Percentiles rank a stretch among this genome's conserved stretches.
These are phyloP conservation scores for Tetraselmis striata DNA, from an alignment of 139 green algal genomes.

Conservation along the genomic window DNA sequence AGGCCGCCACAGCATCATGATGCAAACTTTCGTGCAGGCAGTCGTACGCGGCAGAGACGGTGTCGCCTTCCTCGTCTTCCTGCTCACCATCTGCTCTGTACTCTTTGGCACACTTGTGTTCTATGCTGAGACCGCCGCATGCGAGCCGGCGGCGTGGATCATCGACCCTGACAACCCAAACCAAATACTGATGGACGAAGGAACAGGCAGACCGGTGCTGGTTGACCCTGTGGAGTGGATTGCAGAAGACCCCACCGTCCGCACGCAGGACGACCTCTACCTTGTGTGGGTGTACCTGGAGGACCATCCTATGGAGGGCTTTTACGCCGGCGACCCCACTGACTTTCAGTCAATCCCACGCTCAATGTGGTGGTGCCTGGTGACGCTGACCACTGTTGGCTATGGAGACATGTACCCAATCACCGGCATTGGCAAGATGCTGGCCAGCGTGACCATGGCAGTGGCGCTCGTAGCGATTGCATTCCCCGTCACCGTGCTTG, in stretches of 20 bases:
- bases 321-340: neutral
- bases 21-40: slow-evolving; percentile 17
- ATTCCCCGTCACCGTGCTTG: slow-evolving; percentile 32
- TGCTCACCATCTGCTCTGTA: slow-evolving; percentile 15
- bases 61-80: slow-evolving; percentile 31
- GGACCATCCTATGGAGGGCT: neutral
- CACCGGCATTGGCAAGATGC: slow-evolving; percentile 17
- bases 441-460: slow-evolving; percentile 26
- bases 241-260: slow-evolving; percentile 6
- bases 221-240: slow-evolving; percentile 22
- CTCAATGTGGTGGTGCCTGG: slow-evolving; percentile 34
- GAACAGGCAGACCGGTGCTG: slow-evolving; percentile 3
- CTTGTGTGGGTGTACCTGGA: neutral
- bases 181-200: neutral
- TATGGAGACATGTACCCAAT: slow-evolving; percentile 32
- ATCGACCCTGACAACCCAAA: neutral
- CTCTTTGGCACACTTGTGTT: neutral
- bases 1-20: slow-evolving; percentile 21
- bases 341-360: slow-evolving; percentile 14
- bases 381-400: slow-evolving; percentile 38
- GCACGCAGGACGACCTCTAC: slow-evolving; percentile 1
- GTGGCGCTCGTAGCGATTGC: slow-evolving; percentile 25
- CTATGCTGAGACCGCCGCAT: neutral
- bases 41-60: slow-evolving; percentile 19
- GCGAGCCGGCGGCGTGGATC: neutral